phyloP scores from a whole-genome alignment of 495 filamentous ascomycete genomes.

The Cudoniella acicularis region DNA sequence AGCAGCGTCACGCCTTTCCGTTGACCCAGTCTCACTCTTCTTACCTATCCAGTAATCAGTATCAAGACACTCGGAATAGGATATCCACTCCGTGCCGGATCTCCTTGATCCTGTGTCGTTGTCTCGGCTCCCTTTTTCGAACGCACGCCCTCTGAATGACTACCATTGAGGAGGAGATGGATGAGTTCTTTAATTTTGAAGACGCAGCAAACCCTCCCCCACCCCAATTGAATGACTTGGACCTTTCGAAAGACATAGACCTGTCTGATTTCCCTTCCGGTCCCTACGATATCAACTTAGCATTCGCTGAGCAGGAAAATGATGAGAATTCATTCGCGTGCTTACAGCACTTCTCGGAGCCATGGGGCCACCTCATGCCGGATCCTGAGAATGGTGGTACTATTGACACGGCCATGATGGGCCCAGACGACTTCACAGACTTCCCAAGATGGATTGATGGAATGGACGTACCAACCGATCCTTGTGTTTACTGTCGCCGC shows the following conservation, averaged over 20 bases:
- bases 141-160: conserved; percentile 28
- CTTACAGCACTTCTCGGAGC: conserved; percentile 25
- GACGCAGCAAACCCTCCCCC: conserved; percentile 43
- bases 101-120: neutral
- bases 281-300: conserved; percentile 36
- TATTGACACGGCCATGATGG: conserved; percentile 21
- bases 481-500: conserved; percentile 68
- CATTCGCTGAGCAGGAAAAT: conserved; percentile 31
- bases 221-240: conserved; percentile 36
- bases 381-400: conserved; percentile 13
- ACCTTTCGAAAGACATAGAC: conserved; percentile 37
- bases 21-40: neutral
- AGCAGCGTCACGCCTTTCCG: conserved; percentile 11
- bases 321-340: conserved; percentile 25
- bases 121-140: neutral
- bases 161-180: conserved; percentile 27
- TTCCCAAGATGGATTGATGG: conserved; percentile 36
- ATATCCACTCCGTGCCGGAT: neutral
- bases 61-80: too few relatives aligned
- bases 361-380: conserved; percentile 25
- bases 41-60: neutral
- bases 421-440: conserved; percentile 28
- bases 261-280: conserved; percentile 34
- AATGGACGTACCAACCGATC: conserved; percentile 40
- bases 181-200: conserved; percentile 54